Percentiles rank a stretch among this genome's conserved stretches.
Conservation (phyloP, 2,329 filamentous ascomycete species). For the Aspergillus luchuensis region DNA sequence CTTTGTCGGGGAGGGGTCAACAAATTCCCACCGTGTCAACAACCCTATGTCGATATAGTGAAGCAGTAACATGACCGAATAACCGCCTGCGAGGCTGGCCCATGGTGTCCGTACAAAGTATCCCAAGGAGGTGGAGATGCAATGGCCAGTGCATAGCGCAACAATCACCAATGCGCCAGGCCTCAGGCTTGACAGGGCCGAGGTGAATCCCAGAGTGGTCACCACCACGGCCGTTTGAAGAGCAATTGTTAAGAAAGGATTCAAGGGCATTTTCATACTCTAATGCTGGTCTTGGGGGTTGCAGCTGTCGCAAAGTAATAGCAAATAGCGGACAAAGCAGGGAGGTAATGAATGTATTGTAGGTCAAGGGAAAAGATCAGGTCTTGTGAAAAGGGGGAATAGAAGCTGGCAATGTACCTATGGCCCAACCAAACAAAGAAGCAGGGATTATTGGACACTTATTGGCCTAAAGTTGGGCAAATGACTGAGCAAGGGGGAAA, state of each 20-base stretch:
- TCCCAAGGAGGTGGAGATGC: neutral
- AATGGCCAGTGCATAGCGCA: constrained; percentile 1
- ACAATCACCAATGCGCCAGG: neutral
- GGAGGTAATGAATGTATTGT: no score
- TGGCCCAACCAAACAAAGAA: no score
- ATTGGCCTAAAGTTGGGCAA: no score
- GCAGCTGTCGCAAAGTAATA: neutral
- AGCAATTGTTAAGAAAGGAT: neutral
- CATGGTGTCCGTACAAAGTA: constrained; percentile 1
- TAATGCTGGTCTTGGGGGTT: neutral
- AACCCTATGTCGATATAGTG: constrained; percentile 7
- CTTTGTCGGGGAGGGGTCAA: neutral
- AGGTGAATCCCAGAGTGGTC: neutral
- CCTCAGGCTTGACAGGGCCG: neutral
- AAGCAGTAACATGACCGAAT: constrained; percentile 7
- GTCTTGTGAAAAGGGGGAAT: no score
- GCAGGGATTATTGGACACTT: no score
- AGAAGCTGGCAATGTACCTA: no score
- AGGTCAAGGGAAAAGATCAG: no score
- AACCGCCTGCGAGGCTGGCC: constrained; percentile 6
- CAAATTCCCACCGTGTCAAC: constrained; percentile 5
- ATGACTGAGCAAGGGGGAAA: no score
- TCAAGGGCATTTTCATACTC: neutral
- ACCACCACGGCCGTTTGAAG: neutral
- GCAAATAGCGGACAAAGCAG: no score